Conservation (phyloP, 2,329 filamentous ascomycete genomes). For the Raffaelea albimanens region DNA sequence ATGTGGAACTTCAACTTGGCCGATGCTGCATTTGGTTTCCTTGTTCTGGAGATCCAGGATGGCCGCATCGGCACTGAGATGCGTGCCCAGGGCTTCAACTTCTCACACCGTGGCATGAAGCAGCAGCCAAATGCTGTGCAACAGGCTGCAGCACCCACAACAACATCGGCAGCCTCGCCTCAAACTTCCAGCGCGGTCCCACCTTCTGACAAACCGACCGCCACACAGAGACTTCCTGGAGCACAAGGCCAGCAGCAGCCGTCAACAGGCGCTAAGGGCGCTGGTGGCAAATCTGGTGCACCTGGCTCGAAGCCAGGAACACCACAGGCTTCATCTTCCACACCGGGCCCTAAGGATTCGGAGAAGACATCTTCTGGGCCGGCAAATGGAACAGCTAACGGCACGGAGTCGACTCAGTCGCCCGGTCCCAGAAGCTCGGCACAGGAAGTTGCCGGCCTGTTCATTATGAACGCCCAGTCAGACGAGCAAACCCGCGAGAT, state of each 20-base stretch:
- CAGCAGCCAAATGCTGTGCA: constrained; percentile 37
- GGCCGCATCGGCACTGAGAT: constrained; percentile 97
- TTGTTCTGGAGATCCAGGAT: constrained; percentile 90
- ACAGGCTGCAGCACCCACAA: constrained; percentile 10
- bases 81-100: constrained; percentile 98
- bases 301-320: constrained; percentile 31
- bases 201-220: constrained; percentile 22
- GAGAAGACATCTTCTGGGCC: constrained; percentile 40
- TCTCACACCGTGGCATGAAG: constrained; percentile 88
- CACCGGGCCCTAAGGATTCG: constrained; percentile 41
- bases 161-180: constrained; percentile 16
- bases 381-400: constrained; percentile 44
- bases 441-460: constrained; percentile 72
- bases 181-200: constrained; percentile 18
- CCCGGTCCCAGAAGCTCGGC: constrained; percentile 49
- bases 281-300: constrained; percentile 20
- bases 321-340: constrained; percentile 33
- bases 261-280: constrained; percentile 7
- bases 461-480: constrained; percentile 76
- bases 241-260: constrained; percentile 24
- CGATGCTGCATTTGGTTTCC: constrained; percentile 92
- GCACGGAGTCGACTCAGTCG: constrained; percentile 43
- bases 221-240: too few relatives aligned
- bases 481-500: constrained; percentile 76
- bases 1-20: constrained; percentile 99